phyloP scores from a whole-genome alignment of 345 rosid species.

The Toxicodendron radicans region DNA sequence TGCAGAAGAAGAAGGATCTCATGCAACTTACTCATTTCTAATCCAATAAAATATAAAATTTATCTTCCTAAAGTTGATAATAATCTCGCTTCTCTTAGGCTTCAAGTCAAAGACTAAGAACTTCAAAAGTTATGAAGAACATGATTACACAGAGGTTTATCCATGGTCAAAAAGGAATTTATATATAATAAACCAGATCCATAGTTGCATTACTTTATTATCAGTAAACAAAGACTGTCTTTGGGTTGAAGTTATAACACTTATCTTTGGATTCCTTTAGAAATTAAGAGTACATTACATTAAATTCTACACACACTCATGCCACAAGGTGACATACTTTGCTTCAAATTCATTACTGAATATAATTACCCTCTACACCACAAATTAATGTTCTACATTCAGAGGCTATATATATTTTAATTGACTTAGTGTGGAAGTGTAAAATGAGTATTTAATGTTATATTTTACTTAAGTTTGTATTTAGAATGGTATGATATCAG shows the following conservation, averaged over 20 bases:
- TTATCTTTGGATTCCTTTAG: neutral
- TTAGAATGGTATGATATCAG: too few relatives aligned
- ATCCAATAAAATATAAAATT: neutral
- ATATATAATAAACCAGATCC: neutral
- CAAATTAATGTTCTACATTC: too few relatives aligned
- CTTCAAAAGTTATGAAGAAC: constrained; percentile 16
- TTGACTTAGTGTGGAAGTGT: too few relatives aligned
- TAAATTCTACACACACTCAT: neutral
- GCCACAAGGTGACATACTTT: neutral
- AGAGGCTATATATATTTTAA: too few relatives aligned
- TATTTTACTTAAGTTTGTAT: too few relatives aligned
- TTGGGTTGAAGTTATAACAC: neutral
- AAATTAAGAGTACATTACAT: neutral
- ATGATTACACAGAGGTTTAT: constrained; percentile 6
- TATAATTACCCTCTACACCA: too few relatives aligned
- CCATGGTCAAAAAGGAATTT: too few relatives aligned
- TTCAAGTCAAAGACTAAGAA: constrained; percentile 36
- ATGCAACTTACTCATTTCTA: neutral
- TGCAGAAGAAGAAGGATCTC: neutral
- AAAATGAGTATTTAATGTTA: too few relatives aligned
- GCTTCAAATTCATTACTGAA: neutral
- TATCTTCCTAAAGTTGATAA: constrained; percentile 10
- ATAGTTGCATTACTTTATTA: neutral
- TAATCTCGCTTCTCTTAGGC: constrained; percentile 28
- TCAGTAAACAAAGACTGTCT: constrained; percentile 3